phyloP scores from a whole-genome alignment of 305 asterid genomes.

The Coffea humblotiana region DNA sequence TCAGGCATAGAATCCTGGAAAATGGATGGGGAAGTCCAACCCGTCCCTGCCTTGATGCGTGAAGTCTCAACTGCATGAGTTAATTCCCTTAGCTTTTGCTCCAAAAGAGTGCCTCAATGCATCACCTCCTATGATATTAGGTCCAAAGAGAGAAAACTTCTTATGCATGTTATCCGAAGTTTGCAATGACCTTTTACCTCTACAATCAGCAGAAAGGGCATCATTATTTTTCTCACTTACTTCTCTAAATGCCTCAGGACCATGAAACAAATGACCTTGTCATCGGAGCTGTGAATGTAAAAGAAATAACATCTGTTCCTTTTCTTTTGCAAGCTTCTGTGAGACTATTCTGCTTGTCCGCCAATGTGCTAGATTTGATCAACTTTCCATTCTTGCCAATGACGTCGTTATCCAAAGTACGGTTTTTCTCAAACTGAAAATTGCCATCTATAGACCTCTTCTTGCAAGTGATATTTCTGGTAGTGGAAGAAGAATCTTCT shows the following conservation, averaged over 20 bases:
- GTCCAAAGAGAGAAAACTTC: constrained; percentile 36
- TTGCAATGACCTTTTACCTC: constrained; percentile 39
- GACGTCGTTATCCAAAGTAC: constrained; percentile 26
- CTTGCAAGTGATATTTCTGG: constrained; percentile 48
- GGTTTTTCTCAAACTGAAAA: constrained; percentile 50
- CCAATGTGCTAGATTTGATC: constrained; percentile 31
- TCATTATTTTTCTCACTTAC: constrained; percentile 31
- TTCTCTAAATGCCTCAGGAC: constrained; percentile 37
- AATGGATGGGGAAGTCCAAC: constrained; percentile 21
- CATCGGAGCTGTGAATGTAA: constrained; percentile 91
- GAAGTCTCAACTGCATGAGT: constrained; percentile 60
- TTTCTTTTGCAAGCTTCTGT: constrained; percentile 43
- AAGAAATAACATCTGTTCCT: constrained; percentile 74
- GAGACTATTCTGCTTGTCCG: constrained; percentile 41
- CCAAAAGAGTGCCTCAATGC: constrained; percentile 75
- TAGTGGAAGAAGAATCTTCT: constrained; percentile 41
- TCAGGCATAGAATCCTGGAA: constrained; percentile 23
- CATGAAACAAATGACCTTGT: constrained; percentile 38
- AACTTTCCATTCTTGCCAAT: constrained; percentile 38
- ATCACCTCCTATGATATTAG: constrained; percentile 57
- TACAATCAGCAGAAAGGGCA: constrained; percentile 36
- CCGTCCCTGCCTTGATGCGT: constrained; percentile 32
- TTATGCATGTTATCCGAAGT: constrained; percentile 35
- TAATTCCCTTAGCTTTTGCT: constrained; percentile 73
- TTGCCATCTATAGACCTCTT: constrained; percentile 71